phyloP scores from a whole-genome alignment of 1,139 yeast species.

The Kluyveromyces sp. region DNA sequence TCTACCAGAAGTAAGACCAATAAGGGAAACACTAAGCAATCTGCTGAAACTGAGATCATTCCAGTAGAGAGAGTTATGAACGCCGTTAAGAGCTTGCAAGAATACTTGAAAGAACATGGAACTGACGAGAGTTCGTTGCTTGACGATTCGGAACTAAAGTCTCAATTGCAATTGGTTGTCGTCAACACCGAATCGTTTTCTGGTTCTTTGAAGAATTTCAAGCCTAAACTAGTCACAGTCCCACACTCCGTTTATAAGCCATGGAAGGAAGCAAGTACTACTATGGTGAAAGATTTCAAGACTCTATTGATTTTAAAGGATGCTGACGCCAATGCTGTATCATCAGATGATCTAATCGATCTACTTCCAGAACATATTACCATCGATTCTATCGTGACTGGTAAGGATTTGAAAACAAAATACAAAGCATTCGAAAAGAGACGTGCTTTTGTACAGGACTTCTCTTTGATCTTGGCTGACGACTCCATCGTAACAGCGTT shows the following conservation, averaged over 20 bases:
- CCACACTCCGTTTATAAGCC: slow-evolving; percentile 25
- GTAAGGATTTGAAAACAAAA: slow-evolving; percentile 53
- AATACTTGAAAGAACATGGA: slow-evolving; percentile 35
- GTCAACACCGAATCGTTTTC: slow-evolving; percentile 51
- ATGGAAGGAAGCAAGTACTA: slow-evolving; percentile 27
- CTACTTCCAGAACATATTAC: slow-evolving; percentile 37
- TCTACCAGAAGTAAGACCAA: background rate
- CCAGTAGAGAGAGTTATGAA: slow-evolving; percentile 21
- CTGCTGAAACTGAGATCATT: slow-evolving; percentile 6
- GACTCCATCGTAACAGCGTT: slow-evolving; percentile 71
- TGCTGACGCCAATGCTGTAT: slow-evolving; percentile 20
- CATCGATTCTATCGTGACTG: slow-evolving; percentile 37
- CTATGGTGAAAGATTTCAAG: slow-evolving; percentile 41
- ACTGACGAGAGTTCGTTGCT: slow-evolving; percentile 40
- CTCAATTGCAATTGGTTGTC: slow-evolving; percentile 45
- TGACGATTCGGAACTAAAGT: slow-evolving; percentile 44
- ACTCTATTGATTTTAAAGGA: slow-evolving; percentile 60
- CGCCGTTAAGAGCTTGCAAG: slow-evolving; percentile 48
- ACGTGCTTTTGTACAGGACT: slow-evolving; percentile 52
- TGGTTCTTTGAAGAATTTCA: slow-evolving; percentile 51
- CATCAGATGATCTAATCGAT: slow-evolving; percentile 48
- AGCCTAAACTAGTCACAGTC: slow-evolving; percentile 54
- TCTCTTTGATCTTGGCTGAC: slow-evolving; percentile 75
- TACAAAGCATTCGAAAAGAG: slow-evolving; percentile 65
- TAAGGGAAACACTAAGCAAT: slow-evolving; percentile 6